Base-by-base conservation (phyloP, 202 grass and related monocot species). In the Carex arenaria region DNA sequence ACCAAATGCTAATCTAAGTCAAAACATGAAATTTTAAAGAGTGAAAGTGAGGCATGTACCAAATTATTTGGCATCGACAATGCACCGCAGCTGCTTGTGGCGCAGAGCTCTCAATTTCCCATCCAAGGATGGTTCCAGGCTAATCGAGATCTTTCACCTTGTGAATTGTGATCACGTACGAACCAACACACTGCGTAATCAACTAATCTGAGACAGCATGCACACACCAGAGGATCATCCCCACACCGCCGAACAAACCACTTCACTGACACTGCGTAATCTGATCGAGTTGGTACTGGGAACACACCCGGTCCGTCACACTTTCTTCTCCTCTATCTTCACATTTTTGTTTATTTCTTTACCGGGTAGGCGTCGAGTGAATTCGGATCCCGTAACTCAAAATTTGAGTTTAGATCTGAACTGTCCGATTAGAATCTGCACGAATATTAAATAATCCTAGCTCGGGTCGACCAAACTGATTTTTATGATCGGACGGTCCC, bases 21-120 rank as follows among this genome's bases (percentile, higher is more conserved):
- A 14, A 9, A 30, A 31, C 22, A 32, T 76, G 23, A 76, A 67
- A 76, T 30, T 56, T 12, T 18, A 76, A 76, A 32, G 5, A 76
- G 34, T 52, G 20, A 51, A 51, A 66, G 63, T 66, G 17, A 61
- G 3, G 51, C 13, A 88, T 83, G 45, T 69, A 97, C 90, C 92
- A 32, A 92, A 66, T 62, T 94, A 78, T 70, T 94, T 91, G 1
- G 90, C 83, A 77, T 88, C 92, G n/a, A 97, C 86, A 54, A 97
- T 90, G 90, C 91, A 87, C 86, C 84, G 80, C 90, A 53, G 87
- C 92, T 49, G 78, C 49, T 52, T 86, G 92, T 23, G 87, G 83
- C 19, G 81, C 32, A 56, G 71, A 66, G 2, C 65, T 78, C 76
- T 97, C 90, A 43, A 71, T 4, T 67, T 78, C 80, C 92, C 91